A percentile compares a stretch with the other conserved stretches of the same genome.
phyloP scores from a whole-genome alignment of 257 asterid species.

The Nicotiana noctiflora region DNA sequence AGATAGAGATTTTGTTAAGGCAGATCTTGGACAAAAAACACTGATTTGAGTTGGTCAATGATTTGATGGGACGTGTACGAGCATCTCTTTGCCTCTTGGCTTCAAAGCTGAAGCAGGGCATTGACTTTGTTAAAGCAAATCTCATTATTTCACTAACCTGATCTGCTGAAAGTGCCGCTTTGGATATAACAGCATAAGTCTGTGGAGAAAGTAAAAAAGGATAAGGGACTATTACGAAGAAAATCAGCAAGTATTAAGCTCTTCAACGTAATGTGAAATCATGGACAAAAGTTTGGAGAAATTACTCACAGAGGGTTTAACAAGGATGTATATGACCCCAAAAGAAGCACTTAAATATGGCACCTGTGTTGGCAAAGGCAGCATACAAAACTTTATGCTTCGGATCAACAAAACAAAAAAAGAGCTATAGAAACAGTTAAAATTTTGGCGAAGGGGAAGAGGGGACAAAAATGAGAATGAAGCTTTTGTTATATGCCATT shows the following conservation, averaged over 20 bases:
- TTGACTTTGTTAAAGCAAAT: background rate
- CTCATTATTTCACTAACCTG: constrained; percentile 43
- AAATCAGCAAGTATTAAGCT: background rate
- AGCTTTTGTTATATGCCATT: background rate
- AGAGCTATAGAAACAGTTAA: background rate
- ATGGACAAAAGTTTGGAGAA: background rate
- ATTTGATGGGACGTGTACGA: background rate
- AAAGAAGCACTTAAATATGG: constrained; percentile 80
- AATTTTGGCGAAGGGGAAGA: background rate
- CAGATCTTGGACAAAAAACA: background rate
- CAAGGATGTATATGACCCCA: constrained; percentile 80
- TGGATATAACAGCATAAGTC: constrained; percentile 85
- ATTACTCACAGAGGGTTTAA: constrained; percentile 79
- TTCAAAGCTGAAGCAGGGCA: background rate
- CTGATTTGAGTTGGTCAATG: background rate
- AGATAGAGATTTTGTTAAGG: background rate
- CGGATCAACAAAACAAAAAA: background rate
- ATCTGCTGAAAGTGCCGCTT: constrained; percentile 59
- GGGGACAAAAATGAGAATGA: background rate
- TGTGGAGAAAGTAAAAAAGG: constrained; percentile 12
- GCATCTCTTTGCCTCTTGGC: background rate
- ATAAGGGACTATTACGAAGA: background rate
- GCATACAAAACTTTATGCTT: background rate
- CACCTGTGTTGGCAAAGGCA: constrained; percentile 42
- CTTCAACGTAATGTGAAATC: background rate